Evolutionary conservation across 306 rosid genomes (phyloP), one percentile per base, ranked within the genome.

Genomic region (Betula pendula): DNA sequence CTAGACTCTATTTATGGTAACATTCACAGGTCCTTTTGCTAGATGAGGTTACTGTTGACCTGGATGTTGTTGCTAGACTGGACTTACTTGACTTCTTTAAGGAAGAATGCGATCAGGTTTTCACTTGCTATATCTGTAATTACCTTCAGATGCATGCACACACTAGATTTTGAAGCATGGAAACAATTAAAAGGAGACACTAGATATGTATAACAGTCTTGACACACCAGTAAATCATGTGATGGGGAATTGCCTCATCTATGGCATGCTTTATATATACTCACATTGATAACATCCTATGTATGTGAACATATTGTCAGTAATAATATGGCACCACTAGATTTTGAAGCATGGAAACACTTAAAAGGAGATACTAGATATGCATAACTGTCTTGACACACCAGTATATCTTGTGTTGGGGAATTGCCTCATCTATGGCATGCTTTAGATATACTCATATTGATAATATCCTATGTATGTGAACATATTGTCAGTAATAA

Each of bases 91-190:
- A 89, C 63, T 95, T 90, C 81, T 86, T 95, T 83, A 90, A 67
- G 87, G 97, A 92, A 89, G 98, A 95, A 87, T 95, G 98, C 51
- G 92, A 92, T n/a, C 92, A 89, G 98, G 97, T 95, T 86, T 79
- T 77, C 81, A 75, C 76, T 76, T 58, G 68, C 68, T 81, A 70
- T 42, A 11, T 45, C 22, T 20, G 12, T 38, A 49, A n/a, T 60
- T 17, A 38, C 55, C 66, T 68, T 74, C 75, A 65, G 82, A 55
- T 80, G 65, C 76, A 59, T 66, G 43, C 44, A 44, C 56, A 16
- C 78, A 31, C 52, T 71, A 68, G n/a, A 74, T 66, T 68, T 35
- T 74, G 75, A 79, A 76, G 73, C 31, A 51, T 70, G 20, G 52
- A 35, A 52, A 33, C 74, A 6, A 75, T 52, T 55, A 49, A 59